These are phyloP conservation scores for Aspergillus sergii DNA, from an alignment of 2,329 filamentous ascomycete genomes.

Conservation along the genomic window DNA sequence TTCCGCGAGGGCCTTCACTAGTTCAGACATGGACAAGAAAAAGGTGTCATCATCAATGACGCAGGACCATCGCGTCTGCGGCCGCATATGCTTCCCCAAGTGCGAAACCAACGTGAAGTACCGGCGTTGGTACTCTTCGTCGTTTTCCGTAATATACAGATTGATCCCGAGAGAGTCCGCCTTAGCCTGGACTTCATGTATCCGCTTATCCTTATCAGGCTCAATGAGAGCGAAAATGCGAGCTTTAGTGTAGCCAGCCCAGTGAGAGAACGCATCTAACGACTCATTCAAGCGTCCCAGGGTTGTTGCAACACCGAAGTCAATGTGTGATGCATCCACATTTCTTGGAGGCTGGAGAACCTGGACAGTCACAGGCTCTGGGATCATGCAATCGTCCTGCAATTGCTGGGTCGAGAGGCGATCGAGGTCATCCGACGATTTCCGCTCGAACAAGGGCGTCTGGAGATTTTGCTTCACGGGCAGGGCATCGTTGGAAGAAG, in stretches of 20 bases:
- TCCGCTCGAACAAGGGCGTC: constrained; percentile 27
- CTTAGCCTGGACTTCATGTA: constrained; percentile 36
- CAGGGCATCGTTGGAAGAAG: constrained; percentile 24
- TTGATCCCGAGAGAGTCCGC: constrained; percentile 45
- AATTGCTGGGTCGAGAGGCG: constrained; percentile 13
- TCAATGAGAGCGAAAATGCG: constrained; percentile 59
- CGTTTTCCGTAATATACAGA: constrained; percentile 37
- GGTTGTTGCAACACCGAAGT: constrained; percentile 62
- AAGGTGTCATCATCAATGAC: constrained; percentile 68
- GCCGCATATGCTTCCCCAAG: constrained; percentile 49
- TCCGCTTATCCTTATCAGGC: constrained; percentile 34
- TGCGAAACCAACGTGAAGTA: constrained; percentile 60
- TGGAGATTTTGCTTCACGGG: constrained; percentile 32
- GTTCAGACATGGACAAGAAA: constrained; percentile 57
- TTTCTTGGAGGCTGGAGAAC: constrained; percentile 49
- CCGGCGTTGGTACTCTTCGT: constrained; percentile 49
- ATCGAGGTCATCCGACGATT: constrained; percentile 1
- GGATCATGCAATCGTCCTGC: constrained; percentile 41
- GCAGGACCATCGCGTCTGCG: constrained; percentile 57
- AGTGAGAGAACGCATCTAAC: constrained; percentile 57
- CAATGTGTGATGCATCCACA: constrained; percentile 53
- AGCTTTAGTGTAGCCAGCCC: constrained; percentile 56
- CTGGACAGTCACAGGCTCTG: constrained; percentile 50
- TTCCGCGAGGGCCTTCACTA: constrained; percentile 51
- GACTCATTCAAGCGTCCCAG: constrained; percentile 55